These are phyloP conservation scores for Huntiella savannae DNA, from an alignment of 2,329 filamentous ascomycete genomes.

Conservation along the genomic window DNA sequence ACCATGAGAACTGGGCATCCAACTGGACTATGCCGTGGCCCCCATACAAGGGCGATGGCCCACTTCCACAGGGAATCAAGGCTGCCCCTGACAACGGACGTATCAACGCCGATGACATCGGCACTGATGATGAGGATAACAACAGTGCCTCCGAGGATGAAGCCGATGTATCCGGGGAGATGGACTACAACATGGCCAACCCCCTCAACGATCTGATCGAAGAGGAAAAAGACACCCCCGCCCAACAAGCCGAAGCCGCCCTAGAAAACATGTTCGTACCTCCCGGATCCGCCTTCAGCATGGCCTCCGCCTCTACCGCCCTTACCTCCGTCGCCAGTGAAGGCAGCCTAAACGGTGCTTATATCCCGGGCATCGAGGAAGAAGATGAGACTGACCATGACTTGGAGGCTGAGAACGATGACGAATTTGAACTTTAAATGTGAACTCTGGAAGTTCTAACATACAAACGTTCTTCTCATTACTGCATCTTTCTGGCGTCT, in stretches of 20 bases:
- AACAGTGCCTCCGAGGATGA: conserved; percentile 3
- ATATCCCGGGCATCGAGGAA: not conserved
- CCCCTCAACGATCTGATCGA: not conserved
- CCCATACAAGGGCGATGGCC: conserved; percentile 7
- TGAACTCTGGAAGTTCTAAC: not conserved
- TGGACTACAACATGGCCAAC: not conserved
- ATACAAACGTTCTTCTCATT: too few species aligned
- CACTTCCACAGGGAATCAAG: not conserved
- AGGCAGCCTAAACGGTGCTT: too few species aligned
- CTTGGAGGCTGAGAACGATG: not conserved
- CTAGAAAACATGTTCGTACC: not conserved
- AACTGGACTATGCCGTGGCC: conserved; percentile 11
- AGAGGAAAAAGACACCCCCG: not conserved
- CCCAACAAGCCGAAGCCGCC: not conserved
- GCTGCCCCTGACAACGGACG: not conserved
- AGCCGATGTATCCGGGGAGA: not conserved
- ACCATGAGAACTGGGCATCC: not conserved
- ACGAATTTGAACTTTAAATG: conserved; percentile 1
- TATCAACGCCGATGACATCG: not conserved
- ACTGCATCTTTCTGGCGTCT: too few species aligned
- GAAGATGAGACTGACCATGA: not conserved
- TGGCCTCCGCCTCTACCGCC: not conserved
- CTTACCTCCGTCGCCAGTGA: too few species aligned
- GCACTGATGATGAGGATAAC: not conserved
- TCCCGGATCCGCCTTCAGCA: not conserved